Evolutionary conservation across 768 basidiomycete genomes (phyloP).

Genomic region (Hemileccinum rubropunctum): DNA sequence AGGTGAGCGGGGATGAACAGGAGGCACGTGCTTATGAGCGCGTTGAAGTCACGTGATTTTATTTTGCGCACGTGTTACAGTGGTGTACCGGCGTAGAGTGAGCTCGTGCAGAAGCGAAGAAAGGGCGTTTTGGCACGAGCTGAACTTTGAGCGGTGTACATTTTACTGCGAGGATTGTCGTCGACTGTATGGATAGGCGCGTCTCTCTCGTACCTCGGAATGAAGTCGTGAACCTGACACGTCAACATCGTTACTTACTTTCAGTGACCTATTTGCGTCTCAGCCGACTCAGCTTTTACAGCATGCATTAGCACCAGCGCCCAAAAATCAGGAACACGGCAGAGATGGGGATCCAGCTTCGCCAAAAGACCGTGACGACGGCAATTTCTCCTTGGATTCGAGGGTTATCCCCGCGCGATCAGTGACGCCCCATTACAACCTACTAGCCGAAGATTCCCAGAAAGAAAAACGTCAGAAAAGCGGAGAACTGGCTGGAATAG

Average conservation of each 20-base stretch:
- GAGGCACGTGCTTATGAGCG: slow-evolving; percentile 24
- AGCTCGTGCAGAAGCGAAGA: no score
- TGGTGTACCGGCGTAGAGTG: neutral
- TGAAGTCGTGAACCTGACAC: neutral
- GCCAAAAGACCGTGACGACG: slow-evolving; percentile 18
- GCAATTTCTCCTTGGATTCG: slow-evolving; percentile 40
- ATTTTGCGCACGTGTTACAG: slow-evolving; percentile 20
- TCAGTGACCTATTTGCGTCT: slow-evolving; percentile 46
- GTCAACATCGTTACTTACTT: no score
- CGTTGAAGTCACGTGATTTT: slow-evolving; percentile 29
- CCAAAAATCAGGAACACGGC: slow-evolving; percentile 15
- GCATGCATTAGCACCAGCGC: slow-evolving; percentile 37
- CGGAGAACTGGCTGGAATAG: slow-evolving; percentile 13
- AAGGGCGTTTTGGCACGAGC: no score
- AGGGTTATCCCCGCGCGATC: slow-evolving; percentile 33
- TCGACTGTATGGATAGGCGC: slow-evolving; percentile 40
- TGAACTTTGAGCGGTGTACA: no score
- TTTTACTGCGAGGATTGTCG: neutral
- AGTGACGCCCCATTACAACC: slow-evolving; percentile 49
- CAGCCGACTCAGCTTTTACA: slow-evolving; percentile 55
- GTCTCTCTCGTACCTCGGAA: slow-evolving; percentile 20
- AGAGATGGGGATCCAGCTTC: slow-evolving; percentile 10
- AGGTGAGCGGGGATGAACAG: slow-evolving; percentile 13
- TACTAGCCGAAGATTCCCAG: slow-evolving; percentile 46
- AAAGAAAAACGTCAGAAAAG: slow-evolving; percentile 43